A percentile compares a stretch with the other conserved stretches of the same genome.
These are phyloP conservation scores for Tetradesmus obliquus DNA, from an alignment of 139 green algal species.

Conservation along the genomic window DNA sequence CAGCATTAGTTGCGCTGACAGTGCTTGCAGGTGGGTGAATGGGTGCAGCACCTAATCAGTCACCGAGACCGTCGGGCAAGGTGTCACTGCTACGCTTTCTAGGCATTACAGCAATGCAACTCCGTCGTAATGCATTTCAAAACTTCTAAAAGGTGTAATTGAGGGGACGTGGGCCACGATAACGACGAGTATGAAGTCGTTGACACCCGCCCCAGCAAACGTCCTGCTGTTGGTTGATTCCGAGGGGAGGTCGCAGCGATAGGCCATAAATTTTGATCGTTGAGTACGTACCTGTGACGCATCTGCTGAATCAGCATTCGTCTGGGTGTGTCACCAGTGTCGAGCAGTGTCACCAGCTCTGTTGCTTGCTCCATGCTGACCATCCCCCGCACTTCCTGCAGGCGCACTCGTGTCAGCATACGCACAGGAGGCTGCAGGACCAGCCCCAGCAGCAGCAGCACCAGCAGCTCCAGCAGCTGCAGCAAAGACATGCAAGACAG, in stretches of 20 bases:
- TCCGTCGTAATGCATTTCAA: too few relatives aligned
- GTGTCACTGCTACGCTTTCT: not conserved
- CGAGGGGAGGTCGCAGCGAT: not conserved
- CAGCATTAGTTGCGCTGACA: not conserved
- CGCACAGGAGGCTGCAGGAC: slow-evolving; percentile 7
- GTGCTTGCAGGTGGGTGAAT: not conserved
- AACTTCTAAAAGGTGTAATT: not conserved
- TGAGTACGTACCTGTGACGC: too few relatives aligned
- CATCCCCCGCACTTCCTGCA: not conserved
- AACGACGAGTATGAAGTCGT: not conserved
- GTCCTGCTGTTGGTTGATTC: not conserved
- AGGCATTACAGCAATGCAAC: too few relatives aligned
- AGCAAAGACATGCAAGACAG: slow-evolving; percentile 37
- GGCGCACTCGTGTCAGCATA: not conserved
- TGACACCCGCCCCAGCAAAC: not conserved
- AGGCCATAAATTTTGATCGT: too few relatives aligned
- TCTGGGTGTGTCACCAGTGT: not conserved
- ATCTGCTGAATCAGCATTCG: not conserved
- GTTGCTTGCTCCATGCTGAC: not conserved
- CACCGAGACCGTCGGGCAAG: not conserved
- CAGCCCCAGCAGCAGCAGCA: slow-evolving; percentile 3
- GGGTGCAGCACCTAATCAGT: not conserved
- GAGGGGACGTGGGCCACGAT: not conserved
- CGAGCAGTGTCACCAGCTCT: not conserved
- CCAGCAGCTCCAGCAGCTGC: slow-evolving; percentile 18